phyloP scores from a whole-genome alignment of 140 eudicot species.

The Oenanthe javanica region DNA sequence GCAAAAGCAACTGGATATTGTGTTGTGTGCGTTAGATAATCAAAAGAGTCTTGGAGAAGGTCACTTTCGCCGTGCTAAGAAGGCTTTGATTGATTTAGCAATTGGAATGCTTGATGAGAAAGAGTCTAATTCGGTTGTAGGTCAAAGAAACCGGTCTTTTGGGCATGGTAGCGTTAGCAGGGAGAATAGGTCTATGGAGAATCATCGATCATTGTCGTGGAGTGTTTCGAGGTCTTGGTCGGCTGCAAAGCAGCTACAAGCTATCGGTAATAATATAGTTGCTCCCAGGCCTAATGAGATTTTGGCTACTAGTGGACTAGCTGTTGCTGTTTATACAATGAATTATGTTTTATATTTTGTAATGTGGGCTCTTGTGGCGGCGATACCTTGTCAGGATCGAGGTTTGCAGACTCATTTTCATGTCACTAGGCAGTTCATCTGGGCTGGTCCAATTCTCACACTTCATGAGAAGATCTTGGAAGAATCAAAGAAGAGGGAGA shows the following conservation, averaged over 20 bases:
- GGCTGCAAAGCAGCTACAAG: conserved; percentile 65
- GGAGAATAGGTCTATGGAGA: conserved; percentile 28
- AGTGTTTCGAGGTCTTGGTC: conserved; percentile 75
- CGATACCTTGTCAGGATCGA: conserved; percentile 68
- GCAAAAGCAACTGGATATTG: conserved; percentile 71
- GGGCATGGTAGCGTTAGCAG: conserved; percentile 37
- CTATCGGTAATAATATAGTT: conserved; percentile 43
- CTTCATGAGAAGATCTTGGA: conserved; percentile 66
- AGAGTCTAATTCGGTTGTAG: conserved; percentile 30
- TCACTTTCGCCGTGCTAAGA: conserved; percentile 56
- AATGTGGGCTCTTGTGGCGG: conserved; percentile 82
- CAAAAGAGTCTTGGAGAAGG: conserved; percentile 57
- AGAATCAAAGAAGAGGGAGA: conserved; percentile 58
- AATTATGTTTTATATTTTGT: conserved; percentile 48
- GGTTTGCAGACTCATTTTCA: conserved; percentile 51
- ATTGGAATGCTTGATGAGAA: conserved; percentile 61
- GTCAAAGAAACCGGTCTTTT: conserved; percentile 60
- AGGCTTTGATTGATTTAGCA: conserved; percentile 49
- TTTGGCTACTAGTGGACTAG: conserved; percentile 54
- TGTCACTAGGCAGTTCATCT: conserved; percentile 36
- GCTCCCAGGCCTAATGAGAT: conserved; percentile 46
- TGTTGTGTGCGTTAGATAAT: conserved; percentile 43
- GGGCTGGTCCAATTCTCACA: conserved; percentile 42
- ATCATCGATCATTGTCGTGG: conserved; percentile 60
- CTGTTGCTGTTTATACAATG: conserved; percentile 57